Evolutionary conservation across 495 filamentous ascomycete species (phyloP).

Genomic region (Penicillium silybi): DNA sequence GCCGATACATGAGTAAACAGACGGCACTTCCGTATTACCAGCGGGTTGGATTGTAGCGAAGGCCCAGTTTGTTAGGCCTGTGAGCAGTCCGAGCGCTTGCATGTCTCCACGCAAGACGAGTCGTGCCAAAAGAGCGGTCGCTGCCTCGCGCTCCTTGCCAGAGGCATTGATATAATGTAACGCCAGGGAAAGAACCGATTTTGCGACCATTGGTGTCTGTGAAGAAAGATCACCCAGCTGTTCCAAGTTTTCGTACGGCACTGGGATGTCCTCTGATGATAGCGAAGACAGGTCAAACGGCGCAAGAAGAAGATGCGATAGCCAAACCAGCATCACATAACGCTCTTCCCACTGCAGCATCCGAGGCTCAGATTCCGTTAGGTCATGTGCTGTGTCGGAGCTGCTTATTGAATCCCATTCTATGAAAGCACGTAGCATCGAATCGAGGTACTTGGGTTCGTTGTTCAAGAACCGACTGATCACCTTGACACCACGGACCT

Average conservation of each 20-base stretch:
- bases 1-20: slow-evolving; percentile 64
- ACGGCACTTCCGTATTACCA: slow-evolving; percentile 26
- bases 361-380: slow-evolving; percentile 6
- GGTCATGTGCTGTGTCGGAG: slow-evolving; percentile 4
- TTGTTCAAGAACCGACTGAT: slow-evolving; percentile 85
- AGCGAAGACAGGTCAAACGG: slow-evolving; percentile 89
- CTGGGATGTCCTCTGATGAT: slow-evolving; percentile 54
- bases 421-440: slow-evolving; percentile 65
- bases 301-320: slow-evolving; percentile 86
- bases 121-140: slow-evolving; percentile 73
- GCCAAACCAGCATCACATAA: slow-evolving; percentile 85
- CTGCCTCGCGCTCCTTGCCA: slow-evolving; percentile 85
- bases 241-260: slow-evolving; percentile 25
- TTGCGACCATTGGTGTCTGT: slow-evolving; percentile 63
- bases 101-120: slow-evolving; percentile 83
- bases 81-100: slow-evolving; percentile 68
- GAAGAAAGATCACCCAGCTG: slow-evolving; percentile 21
- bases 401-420: slow-evolving; percentile 33
- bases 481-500: slow-evolving; percentile 89
- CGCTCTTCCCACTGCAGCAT: slow-evolving; percentile 77
- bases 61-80: slow-evolving; percentile 63
- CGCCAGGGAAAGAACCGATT: slow-evolving; percentile 66
- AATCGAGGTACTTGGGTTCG: slow-evolving; percentile 78
- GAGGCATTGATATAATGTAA: slow-evolving; percentile 65
- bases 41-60: slow-evolving; percentile 49